Evolutionary conservation across 2,329 filamentous ascomycete genomes (phyloP), one percentile per base, ranked within the genome.

Genomic region (Immersiporthe knoxdaviesiana): DNA sequence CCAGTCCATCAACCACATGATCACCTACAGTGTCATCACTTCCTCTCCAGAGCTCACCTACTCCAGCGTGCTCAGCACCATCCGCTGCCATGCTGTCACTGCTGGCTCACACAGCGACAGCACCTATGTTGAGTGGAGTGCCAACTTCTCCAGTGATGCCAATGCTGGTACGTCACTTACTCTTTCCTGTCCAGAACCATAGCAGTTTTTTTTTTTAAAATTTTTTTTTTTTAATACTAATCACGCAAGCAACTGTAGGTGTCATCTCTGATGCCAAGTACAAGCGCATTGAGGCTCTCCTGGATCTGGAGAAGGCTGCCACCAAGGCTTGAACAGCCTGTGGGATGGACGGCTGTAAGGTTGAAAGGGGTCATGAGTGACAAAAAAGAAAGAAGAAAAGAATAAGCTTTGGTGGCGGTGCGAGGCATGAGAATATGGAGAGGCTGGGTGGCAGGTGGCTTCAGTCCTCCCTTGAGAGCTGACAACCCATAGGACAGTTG

Each of bases 181-280:
- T 21, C 44, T 18, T 0, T 1, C 10, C n/a, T n/a, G 1, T n/a
- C 24, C 1, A 10, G 16, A 10, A 61, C 71, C 11, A n/a, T 27
- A 5, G 44, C 24, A 41, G 21, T 3, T 5, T 61, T 30, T 3
- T 32, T 39, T 70, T 65, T 14, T 12, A 21, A n/a, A 58, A 7
- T 52, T 3, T 5, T 61, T 30, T 3, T 32, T 39, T 70, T 65
- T 14, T 12, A 21, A n/a, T n/a, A n/a, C n/a, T n/a, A n/a, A n/a
- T n/a, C n/a, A n/a, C n/a, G n/a, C n/a, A n/a, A 58, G 6, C 50
- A 27, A 41, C 54, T 66, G 3, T 69, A 91, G 90, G 85, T 74
- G 90, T 92, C 70, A 91, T 92, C 73, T 87, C 91, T 79, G 90
- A 92, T 76, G 90, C 90, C 75, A 91, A 90, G 82, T 92, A 89